These are phyloP conservation scores for Takashimella koratensis DNA, from an alignment of 1,284 basidiomycete genomes.

Conservation along the genomic window DNA sequence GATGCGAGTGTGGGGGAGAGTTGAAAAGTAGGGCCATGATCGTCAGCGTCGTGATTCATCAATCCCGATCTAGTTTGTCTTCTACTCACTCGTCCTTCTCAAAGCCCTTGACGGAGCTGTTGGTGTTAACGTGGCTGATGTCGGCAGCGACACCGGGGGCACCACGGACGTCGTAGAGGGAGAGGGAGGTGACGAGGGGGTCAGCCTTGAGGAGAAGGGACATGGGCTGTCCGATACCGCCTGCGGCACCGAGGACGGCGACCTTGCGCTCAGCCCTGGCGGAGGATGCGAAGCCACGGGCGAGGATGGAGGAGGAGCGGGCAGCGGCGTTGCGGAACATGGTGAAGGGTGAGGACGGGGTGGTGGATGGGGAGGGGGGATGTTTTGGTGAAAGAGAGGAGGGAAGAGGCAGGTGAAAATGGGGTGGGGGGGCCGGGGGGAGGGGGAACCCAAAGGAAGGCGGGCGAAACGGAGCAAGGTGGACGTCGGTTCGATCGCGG, in stretches of 20 bases:
- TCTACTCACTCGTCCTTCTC: conserved; percentile 48
- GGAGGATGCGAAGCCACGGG: conserved; percentile 46
- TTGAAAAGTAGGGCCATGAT: not conserved
- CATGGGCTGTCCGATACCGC: conserved; percentile 83
- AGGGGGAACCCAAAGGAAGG: no score
- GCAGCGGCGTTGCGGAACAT: conserved; percentile 33
- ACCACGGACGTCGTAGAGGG: conserved; percentile 94
- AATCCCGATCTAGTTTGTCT: no score
- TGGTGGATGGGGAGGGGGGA: not conserved
- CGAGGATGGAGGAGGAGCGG: conserved; percentile 28
- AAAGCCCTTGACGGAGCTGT: conserved; percentile 61
- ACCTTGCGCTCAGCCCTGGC: conserved; percentile 45
- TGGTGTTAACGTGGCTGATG: conserved; percentile 75
- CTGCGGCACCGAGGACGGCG: conserved; percentile 49
- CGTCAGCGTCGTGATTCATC: no score
- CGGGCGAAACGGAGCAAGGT: no score
- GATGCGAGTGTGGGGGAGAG: not conserved
- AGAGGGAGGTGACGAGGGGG: conserved; percentile 74
- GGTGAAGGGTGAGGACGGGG: conserved; percentile 12
- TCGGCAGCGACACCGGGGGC: conserved; percentile 95
- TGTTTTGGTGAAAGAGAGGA: not conserved
- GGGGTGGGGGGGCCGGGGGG: not conserved
- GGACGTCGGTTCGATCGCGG: no score
- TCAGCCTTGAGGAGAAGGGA: conserved; percentile 85
- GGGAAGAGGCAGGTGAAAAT: not conserved